A percentile compares a stretch with the other conserved stretches of the same genome.
phyloP scores from a whole-genome alignment of 164 flowering plant species.

The Akebia trifoliata region DNA sequence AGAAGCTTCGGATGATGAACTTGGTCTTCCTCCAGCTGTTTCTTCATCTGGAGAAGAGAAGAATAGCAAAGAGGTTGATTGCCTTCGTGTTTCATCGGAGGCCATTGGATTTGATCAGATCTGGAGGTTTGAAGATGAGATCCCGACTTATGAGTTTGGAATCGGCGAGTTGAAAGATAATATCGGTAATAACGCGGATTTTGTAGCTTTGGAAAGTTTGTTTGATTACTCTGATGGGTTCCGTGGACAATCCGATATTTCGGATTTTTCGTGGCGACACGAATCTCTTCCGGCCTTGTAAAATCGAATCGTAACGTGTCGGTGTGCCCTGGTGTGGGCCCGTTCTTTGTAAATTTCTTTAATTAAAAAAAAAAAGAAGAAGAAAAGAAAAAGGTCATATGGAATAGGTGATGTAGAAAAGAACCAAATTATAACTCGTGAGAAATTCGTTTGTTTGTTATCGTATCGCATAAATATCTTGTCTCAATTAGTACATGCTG shows the following conservation, averaged over 20 bases:
- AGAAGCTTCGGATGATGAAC: constrained; percentile 79
- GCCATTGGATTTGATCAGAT: constrained; percentile 31
- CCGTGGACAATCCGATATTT: constrained; percentile 33
- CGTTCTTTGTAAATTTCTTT: background rate
- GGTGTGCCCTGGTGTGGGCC: background rate
- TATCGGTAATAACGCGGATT: constrained; percentile 20
- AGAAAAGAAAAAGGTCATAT: background rate
- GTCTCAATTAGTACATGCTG: no score
- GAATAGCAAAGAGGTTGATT: constrained; percentile 1
- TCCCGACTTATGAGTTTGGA: constrained; percentile 37
- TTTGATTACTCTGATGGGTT: constrained; percentile 41
- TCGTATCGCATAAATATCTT: background rate
- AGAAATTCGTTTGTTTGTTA: constrained; percentile 7
- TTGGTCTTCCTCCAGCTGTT: constrained; percentile 62
- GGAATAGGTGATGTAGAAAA: background rate
- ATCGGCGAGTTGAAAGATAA: constrained; percentile 12
- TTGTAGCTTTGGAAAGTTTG: constrained; percentile 42
- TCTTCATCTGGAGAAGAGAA: constrained; percentile 14
- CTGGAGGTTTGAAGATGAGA: constrained; percentile 51
- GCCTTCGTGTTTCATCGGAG: constrained; percentile 8
- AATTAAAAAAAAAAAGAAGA: background rate
- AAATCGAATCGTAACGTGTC: background rate
- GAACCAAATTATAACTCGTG: background rate
- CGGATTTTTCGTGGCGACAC: constrained; percentile 36
- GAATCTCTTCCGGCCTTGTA: constrained; percentile 40